Conservation (phyloP, 805 yeast genomes). For the Ogataea trehaloabstinens region DNA sequence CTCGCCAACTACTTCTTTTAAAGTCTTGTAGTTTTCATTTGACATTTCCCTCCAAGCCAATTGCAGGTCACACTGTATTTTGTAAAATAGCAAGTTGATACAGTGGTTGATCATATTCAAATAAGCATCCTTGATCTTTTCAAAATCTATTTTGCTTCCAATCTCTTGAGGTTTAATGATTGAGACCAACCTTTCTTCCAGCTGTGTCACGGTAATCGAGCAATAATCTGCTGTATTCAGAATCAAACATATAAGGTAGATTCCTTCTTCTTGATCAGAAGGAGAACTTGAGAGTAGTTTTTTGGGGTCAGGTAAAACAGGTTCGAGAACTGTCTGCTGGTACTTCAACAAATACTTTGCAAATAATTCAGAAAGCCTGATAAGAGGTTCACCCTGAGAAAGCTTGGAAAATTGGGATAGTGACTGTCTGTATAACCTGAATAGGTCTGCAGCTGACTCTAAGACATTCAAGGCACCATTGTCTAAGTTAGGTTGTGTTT, state of each 20-base stretch:
- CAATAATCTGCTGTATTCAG: constrained; percentile 91
- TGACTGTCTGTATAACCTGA: constrained; percentile 70
- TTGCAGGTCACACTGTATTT: constrained; percentile 59
- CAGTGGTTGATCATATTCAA: constrained; percentile 57
- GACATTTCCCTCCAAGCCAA: constrained; percentile 82
- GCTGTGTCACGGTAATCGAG: constrained; percentile 70
- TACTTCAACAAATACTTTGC: constrained; percentile 64
- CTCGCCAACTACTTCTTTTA: constrained; percentile 65
- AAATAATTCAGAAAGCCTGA: constrained; percentile 59
- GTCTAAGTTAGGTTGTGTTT: constrained; percentile 2
- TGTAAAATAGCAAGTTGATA: constrained; percentile 51
- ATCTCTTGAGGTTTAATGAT: constrained; percentile 34
- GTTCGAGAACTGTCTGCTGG: constrained; percentile 47
- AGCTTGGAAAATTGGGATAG: constrained; percentile 69
- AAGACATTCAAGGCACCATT: constrained; percentile 57
- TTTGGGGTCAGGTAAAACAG: constrained; percentile 43
- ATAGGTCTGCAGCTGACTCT: constrained; percentile 84
- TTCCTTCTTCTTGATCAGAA: constrained; percentile 51
- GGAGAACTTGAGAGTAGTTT: constrained; percentile 31
- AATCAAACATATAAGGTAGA: constrained; percentile 65
- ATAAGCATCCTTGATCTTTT: constrained; percentile 53
- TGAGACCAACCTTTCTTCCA: constrained; percentile 58
- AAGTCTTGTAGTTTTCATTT: constrained; percentile 69
- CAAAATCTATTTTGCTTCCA: constrained; percentile 49
- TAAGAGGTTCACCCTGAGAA: constrained; percentile 44